Conservation (phyloP, 805 yeast species). For the Candida yuanshanica region DNA sequence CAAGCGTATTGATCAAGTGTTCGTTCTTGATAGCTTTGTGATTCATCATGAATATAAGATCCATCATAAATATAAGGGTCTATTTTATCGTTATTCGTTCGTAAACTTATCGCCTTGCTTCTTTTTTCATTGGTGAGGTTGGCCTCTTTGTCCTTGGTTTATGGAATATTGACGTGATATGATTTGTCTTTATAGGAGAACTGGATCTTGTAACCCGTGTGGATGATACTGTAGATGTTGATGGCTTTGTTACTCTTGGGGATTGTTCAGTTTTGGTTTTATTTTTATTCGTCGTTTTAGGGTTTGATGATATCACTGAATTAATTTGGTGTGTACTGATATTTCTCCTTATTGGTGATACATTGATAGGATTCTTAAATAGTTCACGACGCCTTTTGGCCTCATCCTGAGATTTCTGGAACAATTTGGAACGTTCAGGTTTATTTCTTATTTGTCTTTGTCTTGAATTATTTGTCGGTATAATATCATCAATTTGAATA, state of each 20-base stretch:
- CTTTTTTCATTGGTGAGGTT: slow-evolving; percentile 1
- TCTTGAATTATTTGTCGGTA: not conserved
- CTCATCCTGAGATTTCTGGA: slow-evolving; percentile 21
- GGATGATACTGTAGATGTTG: no score
- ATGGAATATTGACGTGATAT: not conserved
- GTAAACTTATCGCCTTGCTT: not conserved
- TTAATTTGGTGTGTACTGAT: not conserved
- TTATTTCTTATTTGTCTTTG: not conserved
- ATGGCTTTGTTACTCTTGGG: not conserved
- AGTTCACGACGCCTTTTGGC: slow-evolving; percentile 12
- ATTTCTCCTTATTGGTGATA: not conserved
- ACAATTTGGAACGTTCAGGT: slow-evolving; percentile 17
- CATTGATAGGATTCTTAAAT: slow-evolving; percentile 17
- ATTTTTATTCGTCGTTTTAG: not conserved
- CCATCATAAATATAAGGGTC: no score
- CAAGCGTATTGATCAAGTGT: no score
- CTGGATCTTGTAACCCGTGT: not conserved
- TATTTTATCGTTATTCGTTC: not conserved
- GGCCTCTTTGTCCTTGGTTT: not conserved
- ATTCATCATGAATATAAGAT: no score
- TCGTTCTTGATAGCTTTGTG: no score
- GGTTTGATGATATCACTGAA: not conserved
- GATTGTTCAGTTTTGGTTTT: not conserved
- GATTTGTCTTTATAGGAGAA: not conserved
- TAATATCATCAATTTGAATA: slow-evolving; percentile 18